Evolutionary conservation across 345 rosid species (phyloP).

Genomic region (Eucalyptus virginea): DNA sequence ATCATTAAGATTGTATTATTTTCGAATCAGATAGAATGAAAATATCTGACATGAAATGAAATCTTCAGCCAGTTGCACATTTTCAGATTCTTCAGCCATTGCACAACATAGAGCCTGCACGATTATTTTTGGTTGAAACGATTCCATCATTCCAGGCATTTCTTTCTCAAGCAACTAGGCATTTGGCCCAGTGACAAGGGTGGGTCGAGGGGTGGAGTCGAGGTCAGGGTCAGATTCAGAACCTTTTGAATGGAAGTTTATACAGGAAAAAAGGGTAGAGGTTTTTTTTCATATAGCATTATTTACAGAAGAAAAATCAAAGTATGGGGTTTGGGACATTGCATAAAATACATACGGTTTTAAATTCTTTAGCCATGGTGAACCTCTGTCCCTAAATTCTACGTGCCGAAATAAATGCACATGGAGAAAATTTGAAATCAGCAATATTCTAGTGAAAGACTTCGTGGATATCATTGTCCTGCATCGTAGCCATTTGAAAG

Average conservation of each 20-base stretch:
- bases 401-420: background rate
- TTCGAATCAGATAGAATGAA: background rate
- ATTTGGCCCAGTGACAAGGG: background rate
- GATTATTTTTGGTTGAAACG: background rate
- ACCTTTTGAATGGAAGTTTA: background rate
- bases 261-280: background rate
- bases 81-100: background rate
- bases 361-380: background rate
- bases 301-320: background rate
- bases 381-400: background rate
- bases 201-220: background rate
- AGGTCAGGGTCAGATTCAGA: background rate
- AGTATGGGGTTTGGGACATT: background rate
- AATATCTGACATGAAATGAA: background rate
- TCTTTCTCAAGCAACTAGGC: background rate
- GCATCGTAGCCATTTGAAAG: background rate
- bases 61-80: background rate
- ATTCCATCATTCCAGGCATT: background rate
- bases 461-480: background rate
- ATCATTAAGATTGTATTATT: background rate
- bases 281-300: background rate
- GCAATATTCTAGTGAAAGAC: background rate
- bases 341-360: background rate
- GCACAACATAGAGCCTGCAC: background rate
- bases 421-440: background rate